phyloP scores from a whole-genome alignment of 305 asterid genomes.

The Fraxinus greggii region DNA sequence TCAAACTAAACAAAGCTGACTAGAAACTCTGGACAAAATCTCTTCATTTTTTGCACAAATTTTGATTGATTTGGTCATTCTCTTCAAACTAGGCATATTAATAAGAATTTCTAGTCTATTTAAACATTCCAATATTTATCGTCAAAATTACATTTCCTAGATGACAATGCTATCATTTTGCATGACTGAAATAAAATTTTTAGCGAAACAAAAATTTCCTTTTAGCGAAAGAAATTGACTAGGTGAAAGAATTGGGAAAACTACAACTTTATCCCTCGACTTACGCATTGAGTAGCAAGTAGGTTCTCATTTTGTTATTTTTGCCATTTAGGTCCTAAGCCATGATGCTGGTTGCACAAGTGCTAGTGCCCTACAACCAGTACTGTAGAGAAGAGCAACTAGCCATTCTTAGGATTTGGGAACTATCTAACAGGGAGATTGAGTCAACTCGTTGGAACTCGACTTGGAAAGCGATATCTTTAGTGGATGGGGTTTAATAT shows the following conservation, averaged over 20 bases:
- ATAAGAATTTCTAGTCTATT: too few relatives aligned
- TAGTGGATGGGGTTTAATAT: too few relatives aligned
- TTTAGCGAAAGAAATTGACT: background rate
- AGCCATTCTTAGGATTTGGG: background rate
- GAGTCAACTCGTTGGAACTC: background rate
- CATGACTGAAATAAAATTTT: background rate
- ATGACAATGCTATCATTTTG: background rate
- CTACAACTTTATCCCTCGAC: background rate
- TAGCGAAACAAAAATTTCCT: too few relatives aligned
- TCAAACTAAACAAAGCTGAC: background rate
- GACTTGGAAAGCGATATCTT: background rate
- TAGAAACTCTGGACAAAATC: background rate
- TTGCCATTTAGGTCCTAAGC: background rate
- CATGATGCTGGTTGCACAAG: background rate
- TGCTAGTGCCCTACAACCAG: too few relatives aligned
- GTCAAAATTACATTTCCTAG: background rate
- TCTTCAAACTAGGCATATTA: background rate
- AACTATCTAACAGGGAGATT: background rate
- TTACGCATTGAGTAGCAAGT: background rate
- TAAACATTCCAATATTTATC: background rate
- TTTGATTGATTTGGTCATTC: too few relatives aligned
- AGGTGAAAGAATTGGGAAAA: background rate
- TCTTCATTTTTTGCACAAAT: background rate
- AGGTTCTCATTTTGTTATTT: background rate
- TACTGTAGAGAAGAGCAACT: too few relatives aligned